Evolutionary conservation across 257 asterid genomes (phyloP), one percentile per base, ranked within the genome.

Genomic region (Osmanthus fragrans): DNA sequence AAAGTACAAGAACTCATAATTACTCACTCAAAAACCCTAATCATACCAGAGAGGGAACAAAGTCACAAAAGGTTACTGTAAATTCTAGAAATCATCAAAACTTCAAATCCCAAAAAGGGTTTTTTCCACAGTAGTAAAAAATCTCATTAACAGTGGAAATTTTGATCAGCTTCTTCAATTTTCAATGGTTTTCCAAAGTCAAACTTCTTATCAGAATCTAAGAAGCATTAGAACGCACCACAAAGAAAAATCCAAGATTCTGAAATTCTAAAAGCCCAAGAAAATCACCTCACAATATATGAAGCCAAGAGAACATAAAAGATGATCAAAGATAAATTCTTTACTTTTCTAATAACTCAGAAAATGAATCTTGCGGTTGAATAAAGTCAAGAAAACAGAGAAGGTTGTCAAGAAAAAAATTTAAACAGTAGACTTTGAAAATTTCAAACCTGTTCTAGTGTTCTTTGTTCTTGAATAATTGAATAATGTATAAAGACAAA

Each of bases 11-110:
- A 75, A 79, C 21, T 40, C 83, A 74, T 58, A 21, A 87, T 76
- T 60, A 87, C 82, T 78, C 83, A 83, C 84, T 81, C 88, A 82
- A 86, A 56, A 89, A 80, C 87, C 88, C 86, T 82, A 84, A 87
- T 87, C 84, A 82, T 78, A 69, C 42, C 70, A 77, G 76, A 63
- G 82, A 82, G 63, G 70, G 64, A 67, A 72, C 72, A 25, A 8
- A 81, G 16, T 10, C 49, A 42, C 15, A 42, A 83, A 79, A 77
- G 51, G 36, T 79, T 37, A 32, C 70, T 70, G 33, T 18, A 64
- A 76, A 47, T 80, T 80, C 75, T 66, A 73, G 71, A 82, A 73
- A 87, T 78, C 80, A 73, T 76, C 74, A 78, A 80, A 75, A 72
- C 77, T 66, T 80, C 77, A 60, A 83, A 80, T 68, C 82, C 80